Evolutionary conservation across 805 yeast genomes (phyloP).

Genomic region (Sugiyamaella valdiviana): DNA sequence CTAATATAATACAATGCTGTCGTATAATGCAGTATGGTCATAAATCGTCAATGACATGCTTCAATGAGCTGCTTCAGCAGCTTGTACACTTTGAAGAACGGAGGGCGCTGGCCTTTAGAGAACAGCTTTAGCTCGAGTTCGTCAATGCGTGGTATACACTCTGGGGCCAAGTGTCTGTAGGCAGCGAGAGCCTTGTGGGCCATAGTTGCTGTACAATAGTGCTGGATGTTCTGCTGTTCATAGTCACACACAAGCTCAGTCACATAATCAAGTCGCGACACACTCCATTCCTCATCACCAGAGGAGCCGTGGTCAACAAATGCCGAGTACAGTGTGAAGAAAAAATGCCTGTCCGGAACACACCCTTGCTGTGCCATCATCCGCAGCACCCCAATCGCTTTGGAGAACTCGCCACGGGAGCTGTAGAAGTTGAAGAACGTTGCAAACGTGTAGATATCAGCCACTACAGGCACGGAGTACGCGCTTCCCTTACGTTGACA

Average conservation of each 20-base stretch:
- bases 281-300: conserved; percentile 10
- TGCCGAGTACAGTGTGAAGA: conserved; percentile 12
- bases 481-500: background rate
- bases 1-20: background rate
- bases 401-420: conserved; percentile 17
- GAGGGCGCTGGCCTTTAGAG: background rate
- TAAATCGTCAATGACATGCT: background rate
- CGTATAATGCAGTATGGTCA: background rate
- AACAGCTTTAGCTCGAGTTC: background rate
- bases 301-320: conserved; percentile 4
- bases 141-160: background rate
- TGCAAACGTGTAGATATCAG: conserved; percentile 18
- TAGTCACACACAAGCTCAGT: conserved; percentile 15
- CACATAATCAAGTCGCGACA: conserved; percentile 11
- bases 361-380: conserved; percentile 18
- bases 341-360: conserved; percentile 10
- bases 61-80: background rate
- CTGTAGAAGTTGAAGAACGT: conserved; percentile 23
- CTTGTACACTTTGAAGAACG: background rate
- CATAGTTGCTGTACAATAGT: conserved; percentile 12
- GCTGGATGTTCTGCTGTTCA: conserved; percentile 2
- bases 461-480: conserved; percentile 18
- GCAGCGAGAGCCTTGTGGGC: conserved; percentile 12
- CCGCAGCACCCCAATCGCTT: conserved; percentile 15
- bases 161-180: conserved; percentile 8